These are phyloP conservation scores for Iris macrosiphon DNA, from an alignment of 106 monocot genomes.

Conservation along the genomic window DNA sequence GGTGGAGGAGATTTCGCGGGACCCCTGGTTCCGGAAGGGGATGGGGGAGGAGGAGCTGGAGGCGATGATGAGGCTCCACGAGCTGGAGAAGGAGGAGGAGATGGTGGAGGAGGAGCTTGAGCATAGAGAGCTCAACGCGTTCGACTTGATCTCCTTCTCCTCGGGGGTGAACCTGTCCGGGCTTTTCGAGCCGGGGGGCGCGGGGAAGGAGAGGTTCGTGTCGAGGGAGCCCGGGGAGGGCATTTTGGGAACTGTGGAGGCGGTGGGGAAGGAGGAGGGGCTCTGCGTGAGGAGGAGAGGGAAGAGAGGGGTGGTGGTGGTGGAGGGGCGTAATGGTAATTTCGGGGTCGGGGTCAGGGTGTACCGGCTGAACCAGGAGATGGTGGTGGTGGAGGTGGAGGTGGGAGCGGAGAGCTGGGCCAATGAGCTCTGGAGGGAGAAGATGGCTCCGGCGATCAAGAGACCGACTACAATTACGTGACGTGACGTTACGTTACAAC, in stretches of 20 bases:
- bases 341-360: conserved; percentile 15
- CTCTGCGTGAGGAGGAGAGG: conserved; percentile 14
- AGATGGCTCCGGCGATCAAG: not conserved
- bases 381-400: conserved; percentile 15
- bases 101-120: not conserved
- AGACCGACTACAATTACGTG: too few relatives aligned
- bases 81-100: conserved; percentile 2
- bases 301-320: conserved; percentile 14
- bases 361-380: conserved; percentile 10
- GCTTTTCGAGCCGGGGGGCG: conserved; percentile 1
- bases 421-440: conserved; percentile 21
- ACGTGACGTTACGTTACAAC: too few relatives aligned
- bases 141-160: conserved; percentile 24
- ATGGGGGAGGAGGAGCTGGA: conserved; percentile 6
- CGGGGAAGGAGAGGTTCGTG: conserved; percentile 11
- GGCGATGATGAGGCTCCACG: conserved; percentile 7
- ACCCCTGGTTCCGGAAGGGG: conserved; percentile 23
- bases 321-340: conserved; percentile 23
- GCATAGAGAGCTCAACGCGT: conserved; percentile 18
- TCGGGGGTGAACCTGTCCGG: conserved; percentile 18
- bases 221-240: conserved; percentile 6
- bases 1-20: conserved; percentile 6
- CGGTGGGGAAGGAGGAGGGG: conserved; percentile 14
- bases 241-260: conserved; percentile 31
- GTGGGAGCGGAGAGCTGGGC: conserved; percentile 11